Evolutionary conservation across 2,329 filamentous ascomycete genomes (phyloP), one percentile per base, ranked within the genome.

Genomic region (Cladosporium sp.): DNA sequence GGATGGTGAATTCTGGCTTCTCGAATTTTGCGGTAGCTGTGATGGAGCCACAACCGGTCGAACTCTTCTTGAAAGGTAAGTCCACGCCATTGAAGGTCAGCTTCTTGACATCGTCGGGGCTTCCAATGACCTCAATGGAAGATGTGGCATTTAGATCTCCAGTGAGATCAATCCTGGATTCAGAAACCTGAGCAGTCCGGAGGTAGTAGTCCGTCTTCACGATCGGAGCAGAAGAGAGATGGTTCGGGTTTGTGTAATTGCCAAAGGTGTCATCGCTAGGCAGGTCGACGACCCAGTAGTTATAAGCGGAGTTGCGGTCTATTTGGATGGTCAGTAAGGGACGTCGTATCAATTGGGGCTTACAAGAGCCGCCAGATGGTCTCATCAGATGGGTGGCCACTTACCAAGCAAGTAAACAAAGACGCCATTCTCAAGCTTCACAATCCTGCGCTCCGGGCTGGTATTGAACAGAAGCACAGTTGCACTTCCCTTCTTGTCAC

Each of bases 101-200:
- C 8, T 71, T 72, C n/a, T 76, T 74, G 1, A 79, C 69, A 1
- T 62, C 65, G 0, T 69, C 62, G 0, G 80, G 76, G 3, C 72
- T 82, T 3, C 84, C 82, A 27, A 89, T 78, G 18, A 92, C 72
- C 55, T 90, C 85, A 12, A 92, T 67, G 0, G 78, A 60, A 0
- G 83, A 82, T 0, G 85, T 88, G 0, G 74, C 66, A 57, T 92
- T 91, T 54, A 91, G 75, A 59, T 93, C 87, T 3, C 84, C 87
- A 3, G 78, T 78, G 2, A 92, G 64, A 11, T 78, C 72, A 4
- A 92, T 71, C 1, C 75, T 74, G n/a, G 69, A 70, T 2, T 75
- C 79, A 4, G 77, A 59, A 1, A 84, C 64, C 2, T 74, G 48
- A 9, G 82, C 82, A 0, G 77, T 80, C 6, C 85, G 78, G 30